phyloP scores from a whole-genome alignment of 2,329 filamentous ascomycete genomes.

The Fusarium multiceps region DNA sequence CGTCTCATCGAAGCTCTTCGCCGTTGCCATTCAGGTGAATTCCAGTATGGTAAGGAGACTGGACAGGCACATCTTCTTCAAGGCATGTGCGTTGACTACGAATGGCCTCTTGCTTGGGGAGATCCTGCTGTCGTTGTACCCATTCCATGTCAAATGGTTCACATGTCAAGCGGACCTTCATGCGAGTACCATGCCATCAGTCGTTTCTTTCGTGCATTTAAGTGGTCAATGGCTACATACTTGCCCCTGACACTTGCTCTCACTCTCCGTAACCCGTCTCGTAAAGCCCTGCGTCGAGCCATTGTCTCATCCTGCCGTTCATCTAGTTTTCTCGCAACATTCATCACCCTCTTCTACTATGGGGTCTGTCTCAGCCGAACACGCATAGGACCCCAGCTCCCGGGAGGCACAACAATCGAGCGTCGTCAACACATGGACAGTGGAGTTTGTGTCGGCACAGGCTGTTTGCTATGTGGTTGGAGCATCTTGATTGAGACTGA shows the following conservation, averaged over 20 bases:
- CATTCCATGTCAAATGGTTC: constrained; percentile 85
- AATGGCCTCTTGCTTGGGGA: constrained; percentile 75
- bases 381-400: constrained; percentile 74
- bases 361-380: constrained; percentile 82
- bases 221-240: constrained; percentile 80
- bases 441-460: constrained; percentile 75
- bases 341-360: constrained; percentile 86
- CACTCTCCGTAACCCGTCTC: constrained; percentile 61
- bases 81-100: constrained; percentile 78
- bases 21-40: constrained; percentile 69
- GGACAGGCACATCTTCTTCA: constrained; percentile 75
- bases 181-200: constrained; percentile 79
- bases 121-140: constrained; percentile 76
- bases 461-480: constrained; percentile 83
- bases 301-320: constrained; percentile 73
- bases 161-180: constrained; percentile 79
- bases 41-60: constrained; percentile 79
- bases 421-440: constrained; percentile 65
- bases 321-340: constrained; percentile 80
- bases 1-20: constrained; percentile 81
- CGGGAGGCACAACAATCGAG: constrained; percentile 62
- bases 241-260: constrained; percentile 78
- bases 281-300: constrained; percentile 61
- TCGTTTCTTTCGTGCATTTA: constrained; percentile 76
- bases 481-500: constrained; percentile 79